Base-by-base conservation (phyloP, 2,329 filamentous ascomycete species). In the Phialophora tarda region DNA sequence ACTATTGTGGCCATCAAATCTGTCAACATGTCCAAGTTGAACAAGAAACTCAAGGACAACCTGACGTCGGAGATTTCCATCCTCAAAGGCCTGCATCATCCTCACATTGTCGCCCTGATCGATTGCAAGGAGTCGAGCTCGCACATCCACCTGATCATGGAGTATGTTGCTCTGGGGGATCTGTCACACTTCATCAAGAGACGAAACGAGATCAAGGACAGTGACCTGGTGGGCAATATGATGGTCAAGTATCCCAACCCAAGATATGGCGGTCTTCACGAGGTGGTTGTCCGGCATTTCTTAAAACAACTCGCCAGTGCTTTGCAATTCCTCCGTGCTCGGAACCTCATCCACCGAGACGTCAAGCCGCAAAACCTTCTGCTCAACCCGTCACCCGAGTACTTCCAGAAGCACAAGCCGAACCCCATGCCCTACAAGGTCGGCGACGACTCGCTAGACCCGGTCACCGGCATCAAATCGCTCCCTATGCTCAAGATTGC, bases 351-450 rank as follows among this genome's bases (percentile, higher is more conserved):
- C 59, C 95, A 99, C 81, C 91, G 95, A 72, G 95, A 99, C 77
- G 91, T 99, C 74, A 99, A 99, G 77, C 95, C 95, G 4, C 95
- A 99, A 77, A 99, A 99, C 74, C 86, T 99, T 4, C 84, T 99
- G 1, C 85, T 99, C 21, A 90, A 96, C 54, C 95, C 95, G 2
- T 91, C 93, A 1, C 86, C 86, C 34, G 83, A 88, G 6, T 88
- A 88, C 59, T 95, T 91, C 76, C 83, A 89, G 64, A 83, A 86
- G 64, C 83, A 85, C 56, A 81, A 83, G 65, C 85, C 86, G 62
- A 84, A 87, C 66, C 82, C 84, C 38, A 86, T 90, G 66, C 89
- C 91, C 21, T 88, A 95, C 65, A 88, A 95, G 77, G 90, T 89
- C 59, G 93, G 91, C 74, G 88, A 90, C 51, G 88, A 93, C 75